A percentile compares a stretch with the other conserved stretches of the same genome.
phyloP scores from a whole-genome alignment of 768 basidiomycete species.

The Hygrophorus russula region DNA sequence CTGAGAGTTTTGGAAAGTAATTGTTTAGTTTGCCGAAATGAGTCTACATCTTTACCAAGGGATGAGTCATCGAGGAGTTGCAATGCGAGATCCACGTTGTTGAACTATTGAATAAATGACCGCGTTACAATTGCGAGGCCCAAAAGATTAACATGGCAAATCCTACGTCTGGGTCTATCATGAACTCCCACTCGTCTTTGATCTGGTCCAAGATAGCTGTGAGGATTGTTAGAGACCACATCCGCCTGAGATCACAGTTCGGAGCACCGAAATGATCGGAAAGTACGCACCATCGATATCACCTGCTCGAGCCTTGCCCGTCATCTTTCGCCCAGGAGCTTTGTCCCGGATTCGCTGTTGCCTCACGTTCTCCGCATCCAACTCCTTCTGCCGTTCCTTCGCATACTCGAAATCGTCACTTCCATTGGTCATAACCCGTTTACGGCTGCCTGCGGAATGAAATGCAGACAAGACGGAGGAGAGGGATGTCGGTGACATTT shows the following conservation, averaged over 20 bases:
- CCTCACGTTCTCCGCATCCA: conserved; percentile 50
- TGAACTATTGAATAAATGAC: conserved; percentile 47
- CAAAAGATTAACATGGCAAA: conserved; percentile 3
- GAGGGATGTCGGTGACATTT: conserved; percentile 30
- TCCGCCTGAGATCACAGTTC: background rate
- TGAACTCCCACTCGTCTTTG: conserved; percentile 83
- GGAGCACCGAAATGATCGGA: background rate
- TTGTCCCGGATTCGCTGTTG: conserved; percentile 63
- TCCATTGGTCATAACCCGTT: conserved; percentile 41
- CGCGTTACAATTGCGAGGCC: conserved; percentile 5
- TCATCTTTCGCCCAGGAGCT: conserved; percentile 43
- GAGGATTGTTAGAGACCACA: conserved; percentile 3
- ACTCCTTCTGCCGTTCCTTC: conserved; percentile 46
- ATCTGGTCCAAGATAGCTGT: conserved; percentile 79
- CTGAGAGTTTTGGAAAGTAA: conserved; percentile 73
- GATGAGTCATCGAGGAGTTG: conserved; percentile 75
- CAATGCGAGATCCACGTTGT: conserved; percentile 87
- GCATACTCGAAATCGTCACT: conserved; percentile 45
- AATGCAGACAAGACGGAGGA: conserved; percentile 59
- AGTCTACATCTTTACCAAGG: conserved; percentile 60
- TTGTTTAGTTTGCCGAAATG: conserved; percentile 66
- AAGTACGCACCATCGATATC: conserved; percentile 71
- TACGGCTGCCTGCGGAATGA: conserved; percentile 49
- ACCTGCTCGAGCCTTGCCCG: conserved; percentile 50
- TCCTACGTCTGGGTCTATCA: conserved; percentile 70